phyloP scores from a whole-genome alignment of 106 monocot genomes.

The Dendrobium officinale region DNA sequence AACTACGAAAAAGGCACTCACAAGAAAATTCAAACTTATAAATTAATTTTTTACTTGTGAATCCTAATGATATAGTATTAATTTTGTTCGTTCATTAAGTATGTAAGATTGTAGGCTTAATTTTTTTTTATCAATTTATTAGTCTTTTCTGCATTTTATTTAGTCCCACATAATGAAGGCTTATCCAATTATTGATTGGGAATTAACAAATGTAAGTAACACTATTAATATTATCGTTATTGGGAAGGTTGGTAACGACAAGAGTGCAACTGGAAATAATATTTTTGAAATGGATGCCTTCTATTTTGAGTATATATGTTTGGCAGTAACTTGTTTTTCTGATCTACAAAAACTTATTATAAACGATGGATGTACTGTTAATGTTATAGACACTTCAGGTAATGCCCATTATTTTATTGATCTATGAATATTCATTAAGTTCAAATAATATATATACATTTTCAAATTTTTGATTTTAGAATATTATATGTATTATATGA shows the following conservation, averaged over 20 bases:
- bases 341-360: slow-evolving; percentile 37
- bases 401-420: neutral
- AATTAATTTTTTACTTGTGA: too few species aligned
- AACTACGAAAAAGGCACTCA: too few species aligned
- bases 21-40: too few species aligned
- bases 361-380: slow-evolving; percentile 56
- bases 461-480: too few species aligned
- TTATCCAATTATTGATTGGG: slow-evolving; percentile 31
- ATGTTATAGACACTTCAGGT: slow-evolving; percentile 39
- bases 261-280: slow-evolving; percentile 84
- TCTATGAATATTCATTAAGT: too few species aligned
- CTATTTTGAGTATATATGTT: slow-evolving; percentile 26
- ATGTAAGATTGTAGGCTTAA: too few species aligned
- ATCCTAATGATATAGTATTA: too few species aligned
- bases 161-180: neutral
- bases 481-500: too few species aligned
- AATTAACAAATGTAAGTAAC: slow-evolving; percentile 10
- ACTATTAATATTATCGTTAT: slow-evolving; percentile 45
- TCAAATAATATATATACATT: too few species aligned
- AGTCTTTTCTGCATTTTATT: too few species aligned
- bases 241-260: slow-evolving; percentile 72
- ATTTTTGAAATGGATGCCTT: slow-evolving; percentile 64
- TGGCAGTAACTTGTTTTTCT: slow-evolving; percentile 51
- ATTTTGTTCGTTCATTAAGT: too few species aligned
- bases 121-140: too few species aligned